Percentiles rank a stretch among this genome's conserved stretches.
Conservation (phyloP, 306 rosid species). For the Erythrophleum fordii region DNA sequence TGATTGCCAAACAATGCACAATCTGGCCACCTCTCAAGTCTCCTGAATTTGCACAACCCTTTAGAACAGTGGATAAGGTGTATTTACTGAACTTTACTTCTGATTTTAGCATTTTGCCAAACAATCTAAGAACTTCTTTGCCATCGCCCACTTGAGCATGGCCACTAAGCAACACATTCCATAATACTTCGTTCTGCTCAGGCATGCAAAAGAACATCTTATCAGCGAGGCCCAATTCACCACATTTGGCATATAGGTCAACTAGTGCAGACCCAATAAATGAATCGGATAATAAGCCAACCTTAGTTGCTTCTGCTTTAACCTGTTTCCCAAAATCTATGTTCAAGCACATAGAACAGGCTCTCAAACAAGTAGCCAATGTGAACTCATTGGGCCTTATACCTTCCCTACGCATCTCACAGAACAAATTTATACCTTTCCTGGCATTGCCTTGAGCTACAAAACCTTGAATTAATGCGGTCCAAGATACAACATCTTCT, state of each 20-base stretch:
- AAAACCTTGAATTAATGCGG: constrained; percentile 43
- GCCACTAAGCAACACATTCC: constrained; percentile 49
- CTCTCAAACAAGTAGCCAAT: constrained; percentile 41
- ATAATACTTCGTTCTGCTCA: constrained; percentile 43
- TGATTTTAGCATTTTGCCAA: constrained; percentile 39
- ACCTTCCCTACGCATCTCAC: constrained; percentile 44
- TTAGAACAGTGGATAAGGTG: constrained; percentile 45
- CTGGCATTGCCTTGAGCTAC: constrained; percentile 39
- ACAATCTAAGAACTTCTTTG: constrained; percentile 41
- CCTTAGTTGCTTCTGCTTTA: constrained; percentile 39
- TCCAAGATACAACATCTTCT: constrained; percentile 50
- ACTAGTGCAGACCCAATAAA: constrained; percentile 48
- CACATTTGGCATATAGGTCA: constrained; percentile 49
- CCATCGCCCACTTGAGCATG: constrained; percentile 40
- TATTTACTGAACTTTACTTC: constrained; percentile 37
- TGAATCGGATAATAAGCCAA: constrained; percentile 31
- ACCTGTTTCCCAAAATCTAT: constrained; percentile 45
- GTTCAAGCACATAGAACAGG: constrained; percentile 43
- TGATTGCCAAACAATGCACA: constrained; percentile 43
- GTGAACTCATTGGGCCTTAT: constrained; percentile 45
- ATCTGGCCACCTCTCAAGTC: constrained; percentile 40
- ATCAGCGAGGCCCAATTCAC: constrained; percentile 42
- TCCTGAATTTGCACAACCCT: constrained; percentile 49
- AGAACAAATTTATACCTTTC: constrained; percentile 41
- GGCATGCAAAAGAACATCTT: constrained; percentile 44